Conservation (phyloP, 768 basidiomycete genomes). For the Suillus tomentosus region DNA sequence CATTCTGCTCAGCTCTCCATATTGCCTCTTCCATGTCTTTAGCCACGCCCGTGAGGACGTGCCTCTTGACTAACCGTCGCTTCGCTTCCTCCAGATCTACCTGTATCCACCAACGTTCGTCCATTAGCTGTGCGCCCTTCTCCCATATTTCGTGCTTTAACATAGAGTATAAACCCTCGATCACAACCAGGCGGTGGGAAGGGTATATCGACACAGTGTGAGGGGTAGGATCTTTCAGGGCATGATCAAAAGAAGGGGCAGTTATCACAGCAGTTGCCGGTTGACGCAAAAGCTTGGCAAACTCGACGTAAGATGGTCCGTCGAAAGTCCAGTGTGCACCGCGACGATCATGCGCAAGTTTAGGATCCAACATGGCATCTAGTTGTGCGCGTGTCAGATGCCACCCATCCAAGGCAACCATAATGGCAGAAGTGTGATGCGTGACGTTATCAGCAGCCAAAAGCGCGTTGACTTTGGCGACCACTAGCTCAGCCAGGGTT, state of each 20-base stretch:
- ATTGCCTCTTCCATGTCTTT: constrained; percentile 62
- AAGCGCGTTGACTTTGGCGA: constrained; percentile 51
- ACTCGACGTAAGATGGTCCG: constrained; percentile 65
- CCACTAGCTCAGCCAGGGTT: constrained; percentile 63
- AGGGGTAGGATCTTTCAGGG: constrained; percentile 80
- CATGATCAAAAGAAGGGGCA: constrained; percentile 87
- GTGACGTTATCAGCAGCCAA: constrained; percentile 22
- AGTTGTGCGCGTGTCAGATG: constrained; percentile 81
- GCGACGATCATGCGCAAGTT: constrained; percentile 74
- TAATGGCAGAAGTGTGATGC: constrained; percentile 44
- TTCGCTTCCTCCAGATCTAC: constrained; percentile 58
- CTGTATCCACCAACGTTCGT: constrained; percentile 79
- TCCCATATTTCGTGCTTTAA: constrained; percentile 75
- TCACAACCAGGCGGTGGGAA: constrained; percentile 73
- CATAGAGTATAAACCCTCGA: constrained; percentile 90
- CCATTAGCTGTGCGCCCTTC: constrained; percentile 60
- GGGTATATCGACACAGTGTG: constrained; percentile 59
- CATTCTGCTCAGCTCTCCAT: constrained; percentile 76
- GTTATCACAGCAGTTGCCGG: constrained; percentile 41
- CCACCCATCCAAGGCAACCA: constrained; percentile 91
- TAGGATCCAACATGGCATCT: constrained; percentile 73
- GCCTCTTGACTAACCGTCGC: constrained; percentile 64
- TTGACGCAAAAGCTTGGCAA: constrained; percentile 57
- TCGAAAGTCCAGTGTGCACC: constrained; percentile 95
- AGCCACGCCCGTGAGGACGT: constrained; percentile 78